Evolutionary conservation across 148 eudicot genomes (phyloP), one percentile per base, ranked within the genome.

Genomic region (Chenopodium quinoa): DNA sequence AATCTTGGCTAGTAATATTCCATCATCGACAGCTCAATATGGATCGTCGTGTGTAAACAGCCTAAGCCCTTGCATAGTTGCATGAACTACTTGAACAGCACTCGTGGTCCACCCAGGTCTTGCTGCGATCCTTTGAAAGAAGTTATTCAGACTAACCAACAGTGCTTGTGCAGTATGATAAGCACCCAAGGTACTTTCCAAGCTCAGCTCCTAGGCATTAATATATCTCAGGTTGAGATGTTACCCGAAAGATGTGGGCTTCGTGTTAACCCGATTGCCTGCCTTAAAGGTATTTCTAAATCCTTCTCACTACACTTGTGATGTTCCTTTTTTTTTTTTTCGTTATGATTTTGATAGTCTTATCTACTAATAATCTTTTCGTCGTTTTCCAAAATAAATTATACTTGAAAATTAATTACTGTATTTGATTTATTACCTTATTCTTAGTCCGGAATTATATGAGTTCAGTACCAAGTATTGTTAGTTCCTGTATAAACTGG

Each of bases 91-190:
- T 84, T 93, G 62, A 89, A 85, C 34, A 81, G 77, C 44, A 83
- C 70, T 12, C 56, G 70, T 0, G 80, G 86, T 17, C 93, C 89
- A 1, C 91, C 95, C 0, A 81, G 85, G 2, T 82, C 83, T 34
- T 93, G 97, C 29, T 93, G 97, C 31, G 81, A 89, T 47, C 94
- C 94, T 34, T 83, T 93, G 72, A 92, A 90, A 65, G 75, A 73
- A 23, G 91, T 93, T 67, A 84, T 93, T 13, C 86, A 85, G 58
- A 82, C 87, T 4, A 82, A 85, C 79, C 93, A 90, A 0, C 85
- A 89, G 65, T 93, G 97, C 77, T 52, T 93, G 77, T 93, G 97
- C 37, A 81, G 78, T 25, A 71, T 93, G 89, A 88, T 91, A 20
- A 90, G 82, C 79, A 88, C 87, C 27, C 75, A 88, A 52, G 93